A percentile compares a stretch with the other conserved stretches of the same genome.
Evolutionary conservation across 495 filamentous ascomycete genomes (phyloP).

Genomic region (Apodospora peruviana): DNA sequence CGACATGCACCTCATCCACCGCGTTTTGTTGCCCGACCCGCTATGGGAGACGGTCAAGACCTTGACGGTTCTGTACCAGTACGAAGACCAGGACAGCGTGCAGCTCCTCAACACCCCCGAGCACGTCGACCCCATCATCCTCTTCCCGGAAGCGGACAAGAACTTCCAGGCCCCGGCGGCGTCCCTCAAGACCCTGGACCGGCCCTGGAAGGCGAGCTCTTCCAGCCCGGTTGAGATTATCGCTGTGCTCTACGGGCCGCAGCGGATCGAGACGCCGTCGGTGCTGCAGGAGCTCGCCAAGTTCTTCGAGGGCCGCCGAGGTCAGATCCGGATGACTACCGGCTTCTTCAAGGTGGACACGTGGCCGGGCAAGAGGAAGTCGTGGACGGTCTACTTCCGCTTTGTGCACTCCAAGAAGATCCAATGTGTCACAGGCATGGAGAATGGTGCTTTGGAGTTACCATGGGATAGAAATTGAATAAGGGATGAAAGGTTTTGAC

Average conservation of each 20-base stretch:
- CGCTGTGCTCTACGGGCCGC: conserved; percentile 18
- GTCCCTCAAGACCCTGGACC: not conserved
- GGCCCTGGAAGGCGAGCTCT: conserved; percentile 10
- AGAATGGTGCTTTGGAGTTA: conserved; percentile 21
- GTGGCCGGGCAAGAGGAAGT: conserved; percentile 18
- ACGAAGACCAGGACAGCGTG: conserved; percentile 8
- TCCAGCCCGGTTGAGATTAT: conserved; percentile 16
- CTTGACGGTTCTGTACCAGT: conserved; percentile 18
- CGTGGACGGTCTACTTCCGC: conserved; percentile 22
- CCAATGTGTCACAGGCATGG: conserved; percentile 24
- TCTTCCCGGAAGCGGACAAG: conserved; percentile 1
- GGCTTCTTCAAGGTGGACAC: conserved; percentile 18
- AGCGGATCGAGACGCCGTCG: conserved; percentile 13
- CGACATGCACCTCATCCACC: conserved; percentile 17
- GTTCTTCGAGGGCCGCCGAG: conserved; percentile 17
- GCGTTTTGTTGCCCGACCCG: conserved; percentile 17
- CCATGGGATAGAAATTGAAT: conserved; percentile 15
- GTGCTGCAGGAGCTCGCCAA: conserved; percentile 17
- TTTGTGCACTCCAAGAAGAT: conserved; percentile 17
- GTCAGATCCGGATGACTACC: conserved; percentile 23
- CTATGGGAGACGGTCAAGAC: conserved; percentile 11
- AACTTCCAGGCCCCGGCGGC: not conserved
- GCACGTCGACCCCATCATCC: not conserved
- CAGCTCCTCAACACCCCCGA: conserved; percentile 9
- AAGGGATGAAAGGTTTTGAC: not conserved